Evolutionary conservation across 1,284 basidiomycete species (phyloP).

Genomic region (Fomes fomentarius): DNA sequence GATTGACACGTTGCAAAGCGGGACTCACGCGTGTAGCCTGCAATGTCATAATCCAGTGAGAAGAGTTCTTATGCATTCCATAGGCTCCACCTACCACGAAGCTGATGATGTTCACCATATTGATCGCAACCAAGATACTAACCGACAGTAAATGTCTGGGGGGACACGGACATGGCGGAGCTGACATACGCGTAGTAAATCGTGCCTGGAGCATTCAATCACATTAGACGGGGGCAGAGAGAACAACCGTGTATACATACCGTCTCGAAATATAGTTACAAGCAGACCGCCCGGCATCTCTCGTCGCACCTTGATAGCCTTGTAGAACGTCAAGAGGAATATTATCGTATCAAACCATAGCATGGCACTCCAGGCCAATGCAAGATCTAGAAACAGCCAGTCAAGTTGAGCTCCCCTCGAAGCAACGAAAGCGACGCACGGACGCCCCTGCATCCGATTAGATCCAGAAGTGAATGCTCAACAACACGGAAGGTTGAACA

Average conservation of each 20-base stretch:
- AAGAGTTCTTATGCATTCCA: too few species aligned
- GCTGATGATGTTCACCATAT: slow-evolving; percentile 17
- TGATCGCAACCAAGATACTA: slow-evolving; percentile 16
- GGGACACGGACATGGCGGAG: too few species aligned
- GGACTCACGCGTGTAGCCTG: too few species aligned
- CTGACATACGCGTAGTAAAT: slow-evolving; percentile 14
- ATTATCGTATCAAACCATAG: slow-evolving; percentile 17
- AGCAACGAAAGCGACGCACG: too few species aligned
- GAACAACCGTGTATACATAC: not conserved
- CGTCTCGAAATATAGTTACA: slow-evolving; percentile 20
- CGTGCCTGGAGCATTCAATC: slow-evolving; percentile 4
- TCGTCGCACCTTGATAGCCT: slow-evolving; percentile 14
- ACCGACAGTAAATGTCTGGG: not conserved
- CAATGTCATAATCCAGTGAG: too few species aligned
- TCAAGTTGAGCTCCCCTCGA: too few species aligned
- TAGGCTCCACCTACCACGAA: slow-evolving; percentile 6
- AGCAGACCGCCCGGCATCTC: slow-evolving; percentile 12
- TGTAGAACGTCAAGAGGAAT: slow-evolving; percentile 17
- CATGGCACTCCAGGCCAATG: slow-evolving; percentile 18
- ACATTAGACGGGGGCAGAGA: not conserved
- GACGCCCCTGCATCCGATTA: too few species aligned
- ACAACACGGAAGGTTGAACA: too few species aligned
- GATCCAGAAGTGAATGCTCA: too few species aligned
- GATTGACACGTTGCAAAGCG: too few species aligned
- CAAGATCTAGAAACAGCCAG: too few species aligned